Evolutionary conservation across 2,329 filamentous ascomycete species (phyloP), one percentile per base, ranked within the genome.

Genomic region (Cercospora zeae-maydis): DNA sequence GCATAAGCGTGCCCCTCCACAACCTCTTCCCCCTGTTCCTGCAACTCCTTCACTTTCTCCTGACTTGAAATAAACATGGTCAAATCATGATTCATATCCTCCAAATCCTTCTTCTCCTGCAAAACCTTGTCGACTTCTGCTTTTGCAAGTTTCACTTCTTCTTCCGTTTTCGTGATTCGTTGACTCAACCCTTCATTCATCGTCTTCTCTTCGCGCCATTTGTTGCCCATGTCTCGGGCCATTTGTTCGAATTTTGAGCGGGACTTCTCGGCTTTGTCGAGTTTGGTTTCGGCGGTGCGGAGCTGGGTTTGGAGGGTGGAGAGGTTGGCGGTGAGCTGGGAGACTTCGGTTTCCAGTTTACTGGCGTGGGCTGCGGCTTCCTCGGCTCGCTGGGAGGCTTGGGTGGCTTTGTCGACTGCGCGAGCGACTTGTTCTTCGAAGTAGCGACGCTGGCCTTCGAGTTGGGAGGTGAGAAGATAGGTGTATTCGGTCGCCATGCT

Each of bases 401-500:
- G 86, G 1, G 88, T 84, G 0, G 93, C 93, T 78, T 98, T 98
- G 76, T 96, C 91, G 0, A 89, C 92, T 0, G 92, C 91, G 66
- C 96, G 92, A 71, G 88, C 89, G 58, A 99, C 84, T 75, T 96
- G 87, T 69, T 96, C 93, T 75, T 98, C 93, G 70, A 96, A 99
- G 77, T 98, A 99, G 0, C 90, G 83, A 9, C 95, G 86, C 75
- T 99, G 95, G 47, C 89, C 92, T 74, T 98, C 95, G 2, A 99
- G 86, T 73, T 99, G 95, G 63, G 88, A 93, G 2, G 91, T 96
- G 10, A 99, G 85, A 1, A 99, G 85, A 73, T 97, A 93, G 0
- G 93, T 95, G 75, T 98, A 99, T 78, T 99, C 95, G 68, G 95
- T 84, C 31, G 91, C 91, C 74, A 98, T 96, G 72, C 86, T 91